Conservation (phyloP, 2,329 filamentous ascomycete species). For the Malbranchea zuffiana region DNA sequence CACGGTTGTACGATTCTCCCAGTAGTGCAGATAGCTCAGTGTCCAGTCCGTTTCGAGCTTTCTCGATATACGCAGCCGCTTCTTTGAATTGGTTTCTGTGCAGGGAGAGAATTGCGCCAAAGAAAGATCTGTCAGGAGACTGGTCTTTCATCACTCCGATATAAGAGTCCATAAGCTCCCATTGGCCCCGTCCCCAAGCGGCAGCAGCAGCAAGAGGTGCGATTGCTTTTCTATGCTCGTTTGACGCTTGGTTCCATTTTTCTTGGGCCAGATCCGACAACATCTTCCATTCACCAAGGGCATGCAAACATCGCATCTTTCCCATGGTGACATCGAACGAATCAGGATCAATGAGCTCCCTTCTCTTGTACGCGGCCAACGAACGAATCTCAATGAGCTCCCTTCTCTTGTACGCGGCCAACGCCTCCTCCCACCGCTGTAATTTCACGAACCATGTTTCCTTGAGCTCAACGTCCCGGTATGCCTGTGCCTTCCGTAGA, state of each 20-base stretch:
- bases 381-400: conserved; percentile 70
- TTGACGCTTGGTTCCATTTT: conserved; percentile 81
- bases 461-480: conserved; percentile 88
- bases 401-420: conserved; percentile 68
- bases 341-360: conserved; percentile 61
- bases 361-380: conserved; percentile 62
- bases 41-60: conserved; percentile 84
- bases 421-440: conserved; percentile 93
- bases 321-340: conserved; percentile 97
- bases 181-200: conserved; percentile 91
- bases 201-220: conserved; percentile 89
- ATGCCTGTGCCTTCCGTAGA: conserved; percentile 85
- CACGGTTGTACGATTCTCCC: conserved; percentile 96
- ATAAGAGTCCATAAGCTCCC: conserved; percentile 97
- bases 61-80: conserved; percentile 77
- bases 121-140: conserved; percentile 93
- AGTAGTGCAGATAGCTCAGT: conserved; percentile 91
- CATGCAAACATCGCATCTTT: conserved; percentile 97
- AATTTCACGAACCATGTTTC: conserved; percentile 99
- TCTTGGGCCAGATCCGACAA: conserved; percentile 80
- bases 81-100: conserved; percentile 94
- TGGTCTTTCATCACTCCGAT: conserved; percentile 86
- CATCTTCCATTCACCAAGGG: conserved; percentile 92
- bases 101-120: conserved; percentile 87
- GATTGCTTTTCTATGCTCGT: conserved; percentile 80